Conservation (phyloP, 169 alveolate genomes). For the Cryptosporidium canis region DNA sequence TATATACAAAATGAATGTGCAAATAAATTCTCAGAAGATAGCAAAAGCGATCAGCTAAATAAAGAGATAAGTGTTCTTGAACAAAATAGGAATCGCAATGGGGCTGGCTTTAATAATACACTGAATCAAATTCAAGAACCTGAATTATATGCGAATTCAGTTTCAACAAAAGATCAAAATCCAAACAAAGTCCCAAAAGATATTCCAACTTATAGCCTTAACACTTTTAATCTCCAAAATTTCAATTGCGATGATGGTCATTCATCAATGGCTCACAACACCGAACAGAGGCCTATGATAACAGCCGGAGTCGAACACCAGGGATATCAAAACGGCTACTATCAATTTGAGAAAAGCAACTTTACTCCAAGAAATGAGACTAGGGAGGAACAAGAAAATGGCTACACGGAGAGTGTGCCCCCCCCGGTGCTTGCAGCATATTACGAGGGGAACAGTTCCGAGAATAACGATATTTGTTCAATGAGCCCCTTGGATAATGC, state of each 20-base stretch:
- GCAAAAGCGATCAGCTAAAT: neutral
- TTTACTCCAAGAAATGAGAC: neutral
- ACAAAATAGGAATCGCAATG: neutral
- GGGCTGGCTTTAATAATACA: neutral
- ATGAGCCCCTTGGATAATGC: neutral
- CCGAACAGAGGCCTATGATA: neutral
- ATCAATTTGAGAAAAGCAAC: neutral
- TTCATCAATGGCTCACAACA: neutral
- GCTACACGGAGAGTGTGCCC: neutral
- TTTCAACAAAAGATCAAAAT: neutral
- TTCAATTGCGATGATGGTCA: neutral
- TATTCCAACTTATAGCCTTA: neutral
- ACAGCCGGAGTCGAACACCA: neutral
- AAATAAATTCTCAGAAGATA: neutral
- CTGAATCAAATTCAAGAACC: neutral
- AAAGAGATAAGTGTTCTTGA: neutral
- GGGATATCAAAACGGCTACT: neutral
- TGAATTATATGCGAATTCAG: neutral
- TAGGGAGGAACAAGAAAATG: neutral
- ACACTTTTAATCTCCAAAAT: neutral
- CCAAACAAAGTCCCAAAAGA: neutral
- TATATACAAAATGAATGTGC: no score
- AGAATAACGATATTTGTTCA: neutral
- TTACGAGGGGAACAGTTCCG: neutral
- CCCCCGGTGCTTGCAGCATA: constrained; percentile 63